Percentiles rank a stretch among this genome's conserved stretches.
phyloP scores from a whole-genome alignment of 805 yeast genomes.

The Ogataea neopini region DNA sequence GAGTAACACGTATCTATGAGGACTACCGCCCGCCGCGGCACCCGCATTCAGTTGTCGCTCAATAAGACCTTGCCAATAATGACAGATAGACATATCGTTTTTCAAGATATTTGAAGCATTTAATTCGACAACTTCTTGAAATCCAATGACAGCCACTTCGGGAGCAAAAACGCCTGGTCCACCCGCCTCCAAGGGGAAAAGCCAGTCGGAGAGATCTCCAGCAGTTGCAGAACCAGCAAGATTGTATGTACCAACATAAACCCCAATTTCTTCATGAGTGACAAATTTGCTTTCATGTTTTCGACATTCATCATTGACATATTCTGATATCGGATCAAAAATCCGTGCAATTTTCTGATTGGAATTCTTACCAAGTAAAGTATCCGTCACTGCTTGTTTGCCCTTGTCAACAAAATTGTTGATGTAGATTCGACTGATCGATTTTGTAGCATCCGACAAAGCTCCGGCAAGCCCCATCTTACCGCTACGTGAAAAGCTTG shows the following conservation, averaged over 20 bases:
- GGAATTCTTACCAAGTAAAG: slow-evolving; percentile 77
- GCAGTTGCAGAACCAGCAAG: slow-evolving; percentile 69
- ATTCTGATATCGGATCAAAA: slow-evolving; percentile 87
- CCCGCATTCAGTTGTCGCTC: slow-evolving; percentile 55
- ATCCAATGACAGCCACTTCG: slow-evolving; percentile 83
- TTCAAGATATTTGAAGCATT: slow-evolving; percentile 88
- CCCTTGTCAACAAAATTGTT: slow-evolving; percentile 93
- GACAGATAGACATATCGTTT: slow-evolving; percentile 77
- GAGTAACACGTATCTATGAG: slow-evolving; percentile 54
- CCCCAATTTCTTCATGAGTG: slow-evolving; percentile 53
- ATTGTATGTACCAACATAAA: slow-evolving; percentile 85
- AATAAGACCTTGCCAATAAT: slow-evolving; percentile 76
- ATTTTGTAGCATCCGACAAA: slow-evolving; percentile 93
- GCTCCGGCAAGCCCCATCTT: slow-evolving; percentile 98
- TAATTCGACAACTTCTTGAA: slow-evolving; percentile 92
- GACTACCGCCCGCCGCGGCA: background rate
- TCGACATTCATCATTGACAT: slow-evolving; percentile 64
- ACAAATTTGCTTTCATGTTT: slow-evolving; percentile 56
- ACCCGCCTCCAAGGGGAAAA: slow-evolving; percentile 69
- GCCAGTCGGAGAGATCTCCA: slow-evolving; percentile 71
- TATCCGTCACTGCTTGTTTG: slow-evolving; percentile 87
- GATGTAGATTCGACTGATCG: slow-evolving; percentile 92
- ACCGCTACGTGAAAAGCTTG: slow-evolving; percentile 92
- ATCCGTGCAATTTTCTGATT: slow-evolving; percentile 70
- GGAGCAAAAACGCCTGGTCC: slow-evolving; percentile 51